Evolutionary conservation across 192 early-diverging fungal species (phyloP).

Genomic region (Spizellomyces punctatus): DNA sequence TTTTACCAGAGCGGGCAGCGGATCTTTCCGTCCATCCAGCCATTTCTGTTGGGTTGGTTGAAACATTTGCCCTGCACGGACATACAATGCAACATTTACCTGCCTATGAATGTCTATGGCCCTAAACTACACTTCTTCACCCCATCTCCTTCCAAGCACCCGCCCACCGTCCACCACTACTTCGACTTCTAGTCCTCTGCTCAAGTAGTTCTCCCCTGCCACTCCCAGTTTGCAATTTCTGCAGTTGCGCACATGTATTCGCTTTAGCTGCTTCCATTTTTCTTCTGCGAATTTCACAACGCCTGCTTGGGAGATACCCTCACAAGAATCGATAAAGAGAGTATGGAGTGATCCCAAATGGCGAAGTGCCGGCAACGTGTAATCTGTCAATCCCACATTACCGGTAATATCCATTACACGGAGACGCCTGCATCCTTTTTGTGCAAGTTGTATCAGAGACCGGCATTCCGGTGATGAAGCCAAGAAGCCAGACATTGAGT

Average conservation of each 20-base stretch:
- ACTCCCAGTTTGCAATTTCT: constrained; percentile 21
- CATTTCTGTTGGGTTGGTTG: too few species aligned
- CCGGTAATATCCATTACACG: constrained; percentile 49
- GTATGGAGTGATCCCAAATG: constrained; percentile 43
- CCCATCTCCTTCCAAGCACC: constrained; percentile 26
- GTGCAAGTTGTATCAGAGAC: constrained; percentile 26
- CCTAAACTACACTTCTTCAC: constrained; percentile 4
- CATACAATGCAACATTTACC: too few species aligned
- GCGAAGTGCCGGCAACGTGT: constrained; percentile 28
- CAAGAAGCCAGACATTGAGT: constrained; percentile 16
- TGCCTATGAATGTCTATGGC: too few species aligned
- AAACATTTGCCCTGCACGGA: too few species aligned
- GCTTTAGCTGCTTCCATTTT: constrained; percentile 35
- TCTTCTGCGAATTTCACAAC: constrained; percentile 43
- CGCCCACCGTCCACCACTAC: constrained; percentile 45
- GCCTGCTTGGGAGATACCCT: constrained; percentile 31
- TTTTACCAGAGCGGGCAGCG: too few species aligned
- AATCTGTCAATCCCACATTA: constrained; percentile 43
- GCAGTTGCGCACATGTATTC: constrained; percentile 49
- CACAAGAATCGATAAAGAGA: constrained; percentile 43
- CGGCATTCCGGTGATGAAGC: constrained; percentile 45
- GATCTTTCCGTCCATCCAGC: too few species aligned
- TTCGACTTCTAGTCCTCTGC: constrained; percentile 39
- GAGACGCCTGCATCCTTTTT: constrained; percentile 6
- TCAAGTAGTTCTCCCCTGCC: constrained; percentile 32